Evolutionary conservation across 106 monocot species (phyloP).

Genomic region (Dendrobium chrysotoxum): DNA sequence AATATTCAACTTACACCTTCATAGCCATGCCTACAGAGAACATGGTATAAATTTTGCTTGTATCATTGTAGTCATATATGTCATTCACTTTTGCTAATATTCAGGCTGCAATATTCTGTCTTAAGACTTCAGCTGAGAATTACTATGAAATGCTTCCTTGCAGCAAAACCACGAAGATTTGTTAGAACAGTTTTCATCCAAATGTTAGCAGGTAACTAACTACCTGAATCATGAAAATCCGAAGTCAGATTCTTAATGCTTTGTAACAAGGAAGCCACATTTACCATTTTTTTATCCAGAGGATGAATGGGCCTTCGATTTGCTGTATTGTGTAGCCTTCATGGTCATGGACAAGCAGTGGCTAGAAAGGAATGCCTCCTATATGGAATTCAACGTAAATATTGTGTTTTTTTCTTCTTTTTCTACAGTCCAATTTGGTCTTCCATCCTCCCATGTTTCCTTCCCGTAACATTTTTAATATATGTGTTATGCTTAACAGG

Average conservation of each 20-base stretch:
- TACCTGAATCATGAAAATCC: not conserved
- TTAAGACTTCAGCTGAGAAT: not conserved
- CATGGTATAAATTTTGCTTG: not conserved
- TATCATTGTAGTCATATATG: not conserved
- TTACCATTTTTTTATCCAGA: slow-evolving; percentile 11
- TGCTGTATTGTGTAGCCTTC: slow-evolving; percentile 58
- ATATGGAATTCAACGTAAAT: slow-evolving; percentile 63
- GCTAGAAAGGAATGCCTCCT: slow-evolving; percentile 49
- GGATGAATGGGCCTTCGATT: slow-evolving; percentile 59
- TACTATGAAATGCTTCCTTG: not conserved
- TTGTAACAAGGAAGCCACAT: not conserved
- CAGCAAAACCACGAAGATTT: slow-evolving; percentile 78
- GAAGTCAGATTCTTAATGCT: not conserved
- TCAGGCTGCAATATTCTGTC: not conserved
- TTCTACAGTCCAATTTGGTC: not conserved
- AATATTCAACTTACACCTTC: not conserved
- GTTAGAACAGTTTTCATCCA: slow-evolving; percentile 80
- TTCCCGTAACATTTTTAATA: not conserved
- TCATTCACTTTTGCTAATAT: not conserved
- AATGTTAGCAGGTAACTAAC: slow-evolving; percentile 70
- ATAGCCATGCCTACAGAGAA: no score
- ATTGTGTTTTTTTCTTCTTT: not conserved
- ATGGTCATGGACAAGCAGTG: slow-evolving; percentile 56
- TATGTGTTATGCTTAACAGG: slow-evolving; percentile 17
- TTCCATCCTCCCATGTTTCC: not conserved